These are phyloP conservation scores for Clonostachys chloroleuca DNA, from an alignment of 2,329 filamentous ascomycete species.

Conservation along the genomic window DNA sequence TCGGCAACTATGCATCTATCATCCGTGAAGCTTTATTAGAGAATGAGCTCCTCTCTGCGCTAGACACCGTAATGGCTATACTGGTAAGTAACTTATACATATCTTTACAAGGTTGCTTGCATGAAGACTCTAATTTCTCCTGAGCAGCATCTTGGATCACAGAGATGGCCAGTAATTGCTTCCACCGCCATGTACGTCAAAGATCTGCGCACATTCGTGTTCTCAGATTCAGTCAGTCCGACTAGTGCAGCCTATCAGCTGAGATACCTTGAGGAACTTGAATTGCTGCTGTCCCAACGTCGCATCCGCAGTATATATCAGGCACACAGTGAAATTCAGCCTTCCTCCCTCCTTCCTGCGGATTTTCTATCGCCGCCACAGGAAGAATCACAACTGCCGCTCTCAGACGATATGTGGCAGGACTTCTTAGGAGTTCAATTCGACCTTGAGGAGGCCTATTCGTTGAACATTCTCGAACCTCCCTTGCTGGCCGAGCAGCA, in stretches of 20 bases:
- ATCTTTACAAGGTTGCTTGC: no score
- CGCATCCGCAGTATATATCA: conserved; percentile 9
- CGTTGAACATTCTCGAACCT: neutral
- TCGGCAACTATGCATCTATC: neutral
- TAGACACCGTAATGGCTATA: neutral
- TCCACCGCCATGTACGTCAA: conserved; percentile 6
- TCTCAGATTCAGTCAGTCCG: conserved; percentile 3
- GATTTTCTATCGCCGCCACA: neutral
- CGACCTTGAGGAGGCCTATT: neutral
- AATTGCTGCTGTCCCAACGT: conserved; percentile 7
- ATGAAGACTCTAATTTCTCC: no score
- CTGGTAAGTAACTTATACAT: neutral
- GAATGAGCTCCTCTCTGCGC: neutral
- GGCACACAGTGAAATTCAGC: neutral
- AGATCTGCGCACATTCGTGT: conserved; percentile 6
- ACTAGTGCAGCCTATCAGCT: conserved; percentile 4
- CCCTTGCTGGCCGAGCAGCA: neutral
- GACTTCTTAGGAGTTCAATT: conserved; percentile 5
- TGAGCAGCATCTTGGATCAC: neutral
- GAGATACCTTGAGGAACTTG: conserved; percentile 7
- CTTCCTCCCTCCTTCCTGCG: neutral
- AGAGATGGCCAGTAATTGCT: conserved; percentile 1
- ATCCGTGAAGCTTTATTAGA: neutral
- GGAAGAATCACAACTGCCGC: neutral
- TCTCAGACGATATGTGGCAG: conserved; percentile 6